These are phyloP conservation scores for Globisporangium camurandrum DNA, from an alignment of 352 stramenopile species.

Conservation along the genomic window DNA sequence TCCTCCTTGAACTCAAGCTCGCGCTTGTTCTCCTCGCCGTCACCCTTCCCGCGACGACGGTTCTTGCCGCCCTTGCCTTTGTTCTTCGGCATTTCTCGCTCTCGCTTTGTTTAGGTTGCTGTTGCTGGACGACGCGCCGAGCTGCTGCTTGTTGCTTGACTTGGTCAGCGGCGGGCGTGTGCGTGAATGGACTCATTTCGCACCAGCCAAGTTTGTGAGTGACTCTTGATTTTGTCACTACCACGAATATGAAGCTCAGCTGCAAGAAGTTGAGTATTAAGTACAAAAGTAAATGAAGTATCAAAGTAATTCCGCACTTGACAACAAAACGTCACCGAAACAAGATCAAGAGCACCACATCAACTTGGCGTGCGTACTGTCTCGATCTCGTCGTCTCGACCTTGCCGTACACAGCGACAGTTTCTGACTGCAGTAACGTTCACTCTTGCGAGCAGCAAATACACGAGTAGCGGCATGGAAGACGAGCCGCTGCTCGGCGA, in stretches of 20 bases:
- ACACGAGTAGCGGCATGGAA: not conserved
- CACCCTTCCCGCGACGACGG: conserved; percentile 96
- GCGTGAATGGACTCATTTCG: not conserved
- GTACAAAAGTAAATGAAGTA: too few relatives aligned
- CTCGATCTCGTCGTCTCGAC: too few relatives aligned
- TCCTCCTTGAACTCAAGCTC: conserved; percentile 99
- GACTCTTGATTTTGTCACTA: too few relatives aligned
- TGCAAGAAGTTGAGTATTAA: too few relatives aligned
- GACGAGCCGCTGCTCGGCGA: not conserved
- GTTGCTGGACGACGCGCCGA: not conserved
- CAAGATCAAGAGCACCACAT: too few relatives aligned
- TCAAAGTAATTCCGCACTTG: too few relatives aligned
- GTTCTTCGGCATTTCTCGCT: conserved; percentile 88
- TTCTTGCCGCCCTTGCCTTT: conserved; percentile 98
- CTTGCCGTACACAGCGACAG: too few relatives aligned
- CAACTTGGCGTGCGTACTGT: too few relatives aligned
- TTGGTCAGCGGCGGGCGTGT: not conserved
- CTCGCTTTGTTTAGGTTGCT: too few relatives aligned
- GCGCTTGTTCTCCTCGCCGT: conserved; percentile 98
- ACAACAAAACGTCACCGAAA: too few relatives aligned
- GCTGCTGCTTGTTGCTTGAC: conserved; percentile 7
- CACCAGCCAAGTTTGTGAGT: not conserved
- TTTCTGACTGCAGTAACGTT: not conserved
- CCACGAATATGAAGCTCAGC: too few relatives aligned
- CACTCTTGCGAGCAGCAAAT: not conserved